phyloP scores from a whole-genome alignment of 306 rosid genomes.

The Chamaecrista fasciculata region DNA sequence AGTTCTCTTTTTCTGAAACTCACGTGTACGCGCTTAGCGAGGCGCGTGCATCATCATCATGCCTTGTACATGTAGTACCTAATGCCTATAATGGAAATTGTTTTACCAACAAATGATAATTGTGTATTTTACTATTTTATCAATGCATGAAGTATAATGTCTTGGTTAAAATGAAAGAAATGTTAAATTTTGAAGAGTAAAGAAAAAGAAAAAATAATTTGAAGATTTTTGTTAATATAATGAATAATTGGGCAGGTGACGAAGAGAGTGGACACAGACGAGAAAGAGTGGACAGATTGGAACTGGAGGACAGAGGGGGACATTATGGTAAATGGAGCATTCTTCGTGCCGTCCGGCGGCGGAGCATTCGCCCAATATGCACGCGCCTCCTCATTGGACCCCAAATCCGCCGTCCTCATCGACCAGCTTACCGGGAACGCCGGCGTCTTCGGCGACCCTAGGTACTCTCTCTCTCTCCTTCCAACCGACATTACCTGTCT shows the following conservation, averaged over 20 bases:
- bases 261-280: constrained; percentile 91
- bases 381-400: constrained; percentile 65
- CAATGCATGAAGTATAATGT: no score
- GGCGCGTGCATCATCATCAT: no score
- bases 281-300: constrained; percentile 73
- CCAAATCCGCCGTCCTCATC: constrained; percentile 72
- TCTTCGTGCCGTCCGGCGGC: constrained; percentile 78
- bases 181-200: no score
- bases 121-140: no score
- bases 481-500: constrained; percentile 45
- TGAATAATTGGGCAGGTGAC: constrained; percentile 97
- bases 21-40: no score
- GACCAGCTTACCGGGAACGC: constrained; percentile 79
- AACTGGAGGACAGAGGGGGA: constrained; percentile 97
- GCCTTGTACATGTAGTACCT: no score
- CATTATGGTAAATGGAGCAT: constrained; percentile 89
- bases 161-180: no score
- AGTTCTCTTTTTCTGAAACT: no score
- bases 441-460: constrained; percentile 86
- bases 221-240: no score
- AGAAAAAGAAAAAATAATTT: no score
- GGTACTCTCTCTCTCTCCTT: constrained; percentile 37
- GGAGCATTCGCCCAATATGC: constrained; percentile 57
- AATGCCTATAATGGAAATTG: no score
- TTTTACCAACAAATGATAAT: no score